Percentiles rank a stretch among this genome's conserved stretches.
Evolutionary conservation across 306 rosid species (phyloP).

Genomic region (Rosa rugosa): DNA sequence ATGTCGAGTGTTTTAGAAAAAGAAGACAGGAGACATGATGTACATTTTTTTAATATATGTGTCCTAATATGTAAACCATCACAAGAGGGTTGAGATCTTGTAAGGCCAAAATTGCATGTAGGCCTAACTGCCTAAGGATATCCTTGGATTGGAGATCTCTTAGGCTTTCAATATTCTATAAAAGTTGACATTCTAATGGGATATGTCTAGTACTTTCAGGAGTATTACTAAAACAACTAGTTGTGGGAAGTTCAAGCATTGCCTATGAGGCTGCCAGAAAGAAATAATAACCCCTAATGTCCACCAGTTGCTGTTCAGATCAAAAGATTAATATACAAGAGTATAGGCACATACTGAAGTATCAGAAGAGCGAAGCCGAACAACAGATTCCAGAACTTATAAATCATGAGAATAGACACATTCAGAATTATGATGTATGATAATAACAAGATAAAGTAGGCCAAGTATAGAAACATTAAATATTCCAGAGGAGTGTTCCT

Average conservation of each 20-base stretch:
- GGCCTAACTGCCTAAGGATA: neutral
- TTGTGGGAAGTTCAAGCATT: neutral
- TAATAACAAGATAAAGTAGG: neutral
- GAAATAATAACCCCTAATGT: neutral
- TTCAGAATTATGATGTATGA: neutral
- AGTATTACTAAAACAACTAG: neutral
- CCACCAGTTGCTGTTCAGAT: neutral
- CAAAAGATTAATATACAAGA: neutral
- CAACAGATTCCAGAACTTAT: neutral
- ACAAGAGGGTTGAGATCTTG: neutral
- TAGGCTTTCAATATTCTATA: neutral
- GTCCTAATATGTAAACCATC: neutral
- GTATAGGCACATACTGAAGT: neutral
- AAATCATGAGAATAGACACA: neutral
- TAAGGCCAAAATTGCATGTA: neutral
- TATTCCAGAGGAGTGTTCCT: neutral
- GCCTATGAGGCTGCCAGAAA: neutral
- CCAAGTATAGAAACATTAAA: neutral
- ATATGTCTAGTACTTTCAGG: conserved; percentile 6
- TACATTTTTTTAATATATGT: neutral
- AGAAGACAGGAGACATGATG: neutral
- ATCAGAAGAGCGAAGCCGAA: neutral
- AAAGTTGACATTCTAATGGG: neutral
- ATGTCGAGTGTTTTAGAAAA: conserved; percentile 12
- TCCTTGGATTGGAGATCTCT: neutral